phyloP scores from a whole-genome alignment of 208 protist genomes.

The Leishmania mexicana region DNA sequence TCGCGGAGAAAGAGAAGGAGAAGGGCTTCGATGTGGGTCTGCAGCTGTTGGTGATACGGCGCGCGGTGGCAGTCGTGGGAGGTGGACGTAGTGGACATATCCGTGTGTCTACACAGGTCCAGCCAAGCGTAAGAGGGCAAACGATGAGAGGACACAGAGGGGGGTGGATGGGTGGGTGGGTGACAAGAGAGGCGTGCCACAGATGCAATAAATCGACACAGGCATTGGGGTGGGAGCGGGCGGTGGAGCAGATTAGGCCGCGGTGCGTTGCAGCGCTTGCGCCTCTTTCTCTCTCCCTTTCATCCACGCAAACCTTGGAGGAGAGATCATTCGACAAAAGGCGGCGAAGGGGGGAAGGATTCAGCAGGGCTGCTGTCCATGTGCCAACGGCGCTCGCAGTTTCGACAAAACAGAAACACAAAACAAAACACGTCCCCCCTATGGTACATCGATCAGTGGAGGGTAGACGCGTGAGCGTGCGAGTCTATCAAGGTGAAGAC shows the following conservation, averaged over 20 bases:
- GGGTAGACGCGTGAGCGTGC: neutral
- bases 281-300: no score
- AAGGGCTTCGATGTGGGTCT: slow-evolving; percentile 16
- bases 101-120: neutral
- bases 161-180: neutral
- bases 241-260: neutral
- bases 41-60: slow-evolving; percentile 3
- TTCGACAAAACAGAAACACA: neutral
- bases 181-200: neutral
- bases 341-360: neutral
- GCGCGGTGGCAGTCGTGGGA: neutral
- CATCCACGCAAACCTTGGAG: neutral
- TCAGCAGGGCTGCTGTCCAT: neutral
- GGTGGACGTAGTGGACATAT: neutral
- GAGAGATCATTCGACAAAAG: neutral
- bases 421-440: neutral
- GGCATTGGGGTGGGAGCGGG: neutral
- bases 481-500: slow-evolving; percentile 12
- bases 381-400: neutral
- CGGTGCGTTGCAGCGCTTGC: neutral
- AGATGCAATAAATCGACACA: neutral
- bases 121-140: neutral
- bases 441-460: slow-evolving; percentile 7
- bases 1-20: slow-evolving; percentile 19
- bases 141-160: neutral